These are phyloP conservation scores for Aspergillus hortae DNA, from an alignment of 2,329 filamentous ascomycete genomes.

Conservation along the genomic window DNA sequence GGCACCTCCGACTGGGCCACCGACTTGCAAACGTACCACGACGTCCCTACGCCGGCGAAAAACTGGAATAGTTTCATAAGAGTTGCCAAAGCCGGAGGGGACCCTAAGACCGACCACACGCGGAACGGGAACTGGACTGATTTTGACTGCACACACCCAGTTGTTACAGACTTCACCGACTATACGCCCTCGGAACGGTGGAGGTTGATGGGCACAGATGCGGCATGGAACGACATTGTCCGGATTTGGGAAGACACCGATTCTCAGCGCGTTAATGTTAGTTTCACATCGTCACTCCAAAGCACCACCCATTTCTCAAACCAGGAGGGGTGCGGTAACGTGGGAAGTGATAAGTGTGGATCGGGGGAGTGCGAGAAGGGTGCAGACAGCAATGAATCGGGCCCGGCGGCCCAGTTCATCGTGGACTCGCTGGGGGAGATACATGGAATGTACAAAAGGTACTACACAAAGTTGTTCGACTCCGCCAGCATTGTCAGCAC, in stretches of 20 bases:
- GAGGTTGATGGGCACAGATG: conserved; percentile 3
- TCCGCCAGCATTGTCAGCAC: background rate
- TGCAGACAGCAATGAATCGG: conserved; percentile 2
- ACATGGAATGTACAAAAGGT: background rate
- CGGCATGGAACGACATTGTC: conserved; percentile 6
- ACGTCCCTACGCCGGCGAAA: background rate
- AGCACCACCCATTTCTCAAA: background rate
- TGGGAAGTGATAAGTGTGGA: background rate
- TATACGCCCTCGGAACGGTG: conserved; percentile 3
- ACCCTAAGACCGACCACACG: background rate
- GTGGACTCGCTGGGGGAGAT: conserved; percentile 11
- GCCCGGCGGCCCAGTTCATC: conserved; percentile 15
- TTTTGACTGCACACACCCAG: conserved; percentile 1
- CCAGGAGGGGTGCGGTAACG: background rate
- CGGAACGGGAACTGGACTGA: conserved; percentile 11
- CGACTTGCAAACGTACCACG: conserved; percentile 20
- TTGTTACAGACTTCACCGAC: background rate
- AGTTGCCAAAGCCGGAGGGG: background rate
- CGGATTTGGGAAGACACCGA: conserved; percentile 7
- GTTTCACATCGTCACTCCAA: conserved; percentile 3
- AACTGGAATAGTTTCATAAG: background rate
- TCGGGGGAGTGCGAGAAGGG: background rate
- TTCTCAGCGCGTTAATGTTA: background rate
- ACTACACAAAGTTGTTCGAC: background rate
- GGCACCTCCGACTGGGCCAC: conserved; percentile 34